phyloP scores from a whole-genome alignment of 768 basidiomycete species.

The Boletellus sp. region DNA sequence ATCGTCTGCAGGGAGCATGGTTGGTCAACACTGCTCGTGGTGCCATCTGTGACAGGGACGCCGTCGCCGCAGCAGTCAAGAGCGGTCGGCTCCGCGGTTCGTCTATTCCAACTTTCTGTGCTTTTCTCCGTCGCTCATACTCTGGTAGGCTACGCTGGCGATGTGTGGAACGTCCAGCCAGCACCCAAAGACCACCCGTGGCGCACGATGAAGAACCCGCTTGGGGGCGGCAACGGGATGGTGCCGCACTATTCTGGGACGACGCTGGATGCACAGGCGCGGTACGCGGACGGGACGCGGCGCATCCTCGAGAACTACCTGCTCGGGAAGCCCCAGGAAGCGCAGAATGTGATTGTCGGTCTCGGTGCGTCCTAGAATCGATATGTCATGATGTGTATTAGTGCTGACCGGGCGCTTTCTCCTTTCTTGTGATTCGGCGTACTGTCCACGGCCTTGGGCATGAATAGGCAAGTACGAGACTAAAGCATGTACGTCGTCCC shows the following conservation, averaged over 20 bases:
- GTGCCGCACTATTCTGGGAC: constrained; percentile 85
- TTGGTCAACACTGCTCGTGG: constrained; percentile 91
- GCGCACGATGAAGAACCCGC: constrained; percentile 76
- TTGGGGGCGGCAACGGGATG: constrained; percentile 85
- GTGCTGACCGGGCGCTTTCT: neutral
- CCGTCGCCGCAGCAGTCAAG: constrained; percentile 68
- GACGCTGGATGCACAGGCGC: constrained; percentile 81
- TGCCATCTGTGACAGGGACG: constrained; percentile 82
- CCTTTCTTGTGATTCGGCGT: neutral
- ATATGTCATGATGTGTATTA: neutral
- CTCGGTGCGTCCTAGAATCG: constrained; percentile 35
- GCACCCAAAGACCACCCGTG: constrained; percentile 82
- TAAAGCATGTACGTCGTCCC: constrained; percentile 35
- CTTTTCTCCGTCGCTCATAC: neutral
- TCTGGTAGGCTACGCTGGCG: constrained; percentile 36
- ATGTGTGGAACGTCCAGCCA: constrained; percentile 87
- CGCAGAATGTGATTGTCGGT: constrained; percentile 77
- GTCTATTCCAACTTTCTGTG: neutral
- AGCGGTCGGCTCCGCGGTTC: constrained; percentile 67
- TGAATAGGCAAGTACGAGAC: constrained; percentile 42
- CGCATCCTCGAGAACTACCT: constrained; percentile 71
- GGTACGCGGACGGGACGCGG: constrained; percentile 72
- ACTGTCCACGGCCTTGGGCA: neutral
- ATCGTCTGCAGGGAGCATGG: constrained; percentile 64
- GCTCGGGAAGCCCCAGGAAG: constrained; percentile 60